Percentiles rank a stretch among this genome's conserved stretches.
Evolutionary conservation across 805 yeast species (phyloP).

Genomic region (Candida insectorum): DNA sequence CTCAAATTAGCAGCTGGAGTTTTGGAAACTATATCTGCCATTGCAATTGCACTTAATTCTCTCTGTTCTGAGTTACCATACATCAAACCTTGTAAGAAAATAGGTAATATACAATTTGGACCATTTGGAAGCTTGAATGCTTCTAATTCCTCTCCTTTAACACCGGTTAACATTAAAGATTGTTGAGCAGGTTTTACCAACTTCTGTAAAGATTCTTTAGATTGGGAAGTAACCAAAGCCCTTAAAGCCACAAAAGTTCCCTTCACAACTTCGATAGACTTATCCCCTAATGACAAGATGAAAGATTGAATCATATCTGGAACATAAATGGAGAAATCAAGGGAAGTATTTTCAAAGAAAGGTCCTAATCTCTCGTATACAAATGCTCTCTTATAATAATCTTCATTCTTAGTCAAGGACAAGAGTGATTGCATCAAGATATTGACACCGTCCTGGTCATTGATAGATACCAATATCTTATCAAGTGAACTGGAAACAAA

Average conservation of each 20-base stretch:
- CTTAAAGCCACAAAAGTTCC: constrained; percentile 64
- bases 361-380: constrained; percentile 64
- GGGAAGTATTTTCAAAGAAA: constrained; percentile 61
- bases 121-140: constrained; percentile 80
- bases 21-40: constrained; percentile 80
- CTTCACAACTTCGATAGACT: constrained; percentile 56
- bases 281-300: constrained; percentile 70
- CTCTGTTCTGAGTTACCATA: constrained; percentile 83
- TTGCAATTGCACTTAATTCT: constrained; percentile 83
- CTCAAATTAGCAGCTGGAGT: constrained; percentile 81
- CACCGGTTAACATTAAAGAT: constrained; percentile 64
- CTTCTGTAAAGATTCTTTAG: constrained; percentile 73
- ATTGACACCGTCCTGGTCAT: constrained; percentile 75
- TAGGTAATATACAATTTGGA: constrained; percentile 83
- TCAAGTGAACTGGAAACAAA: constrained; percentile 59
- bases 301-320: constrained; percentile 72
- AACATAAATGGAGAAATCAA: constrained; percentile 71
- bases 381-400: constrained; percentile 57
- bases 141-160: constrained; percentile 59
- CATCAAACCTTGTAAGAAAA: constrained; percentile 93
- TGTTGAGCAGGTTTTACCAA: constrained; percentile 79
- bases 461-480: constrained; percentile 67
- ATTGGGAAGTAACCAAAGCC: constrained; percentile 64
- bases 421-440: constrained; percentile 80
- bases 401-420: constrained; percentile 74